Conservation (phyloP, 805 yeast genomes). For the Starmerella khaoyaiensis region DNA sequence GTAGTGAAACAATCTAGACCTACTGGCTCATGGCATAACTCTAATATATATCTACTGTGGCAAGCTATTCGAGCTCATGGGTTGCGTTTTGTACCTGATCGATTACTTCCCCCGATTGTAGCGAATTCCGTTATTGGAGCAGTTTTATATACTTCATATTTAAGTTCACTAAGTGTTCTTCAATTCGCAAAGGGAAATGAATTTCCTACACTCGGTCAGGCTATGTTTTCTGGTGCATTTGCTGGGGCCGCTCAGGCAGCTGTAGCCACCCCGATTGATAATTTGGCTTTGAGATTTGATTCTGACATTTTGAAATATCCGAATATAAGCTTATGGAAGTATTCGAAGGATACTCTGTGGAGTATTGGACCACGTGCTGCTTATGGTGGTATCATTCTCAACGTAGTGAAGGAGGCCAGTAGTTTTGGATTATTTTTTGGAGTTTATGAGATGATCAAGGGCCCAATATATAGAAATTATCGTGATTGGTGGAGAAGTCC, state of each 20-base stretch:
- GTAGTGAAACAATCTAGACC: slow-evolving; percentile 21
- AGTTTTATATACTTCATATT: slow-evolving; percentile 70
- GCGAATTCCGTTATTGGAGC: slow-evolving; percentile 87
- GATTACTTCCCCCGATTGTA: slow-evolving; percentile 71
- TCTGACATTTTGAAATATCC: slow-evolving; percentile 45
- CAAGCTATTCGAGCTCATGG: slow-evolving; percentile 66
- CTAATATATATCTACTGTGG: slow-evolving; percentile 60
- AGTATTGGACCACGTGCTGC: slow-evolving; percentile 75
- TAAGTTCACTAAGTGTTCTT: slow-evolving; percentile 29
- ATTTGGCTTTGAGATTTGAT: slow-evolving; percentile 68
- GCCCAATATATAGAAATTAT: slow-evolving; percentile 29
- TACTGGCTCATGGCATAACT: slow-evolving; percentile 48
- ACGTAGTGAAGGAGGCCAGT: slow-evolving; percentile 59
- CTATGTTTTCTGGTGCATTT: slow-evolving; percentile 64
- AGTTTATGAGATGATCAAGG: slow-evolving; percentile 66
- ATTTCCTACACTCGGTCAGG: slow-evolving; percentile 37
- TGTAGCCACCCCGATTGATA: slow-evolving; percentile 89
- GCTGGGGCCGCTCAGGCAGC: slow-evolving; percentile 85
- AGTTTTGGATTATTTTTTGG: slow-evolving; percentile 79
- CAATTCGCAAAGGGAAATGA: slow-evolving; percentile 17
- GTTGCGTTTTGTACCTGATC: slow-evolving; percentile 76
- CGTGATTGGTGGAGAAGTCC: slow-evolving; percentile 25
- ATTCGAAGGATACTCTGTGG: slow-evolving; percentile 52
- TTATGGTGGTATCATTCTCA: slow-evolving; percentile 76
- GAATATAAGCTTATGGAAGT: slow-evolving; percentile 50